Conservation (phyloP, 345 rosid genomes). For the Orychophragmus violaceus region DNA sequence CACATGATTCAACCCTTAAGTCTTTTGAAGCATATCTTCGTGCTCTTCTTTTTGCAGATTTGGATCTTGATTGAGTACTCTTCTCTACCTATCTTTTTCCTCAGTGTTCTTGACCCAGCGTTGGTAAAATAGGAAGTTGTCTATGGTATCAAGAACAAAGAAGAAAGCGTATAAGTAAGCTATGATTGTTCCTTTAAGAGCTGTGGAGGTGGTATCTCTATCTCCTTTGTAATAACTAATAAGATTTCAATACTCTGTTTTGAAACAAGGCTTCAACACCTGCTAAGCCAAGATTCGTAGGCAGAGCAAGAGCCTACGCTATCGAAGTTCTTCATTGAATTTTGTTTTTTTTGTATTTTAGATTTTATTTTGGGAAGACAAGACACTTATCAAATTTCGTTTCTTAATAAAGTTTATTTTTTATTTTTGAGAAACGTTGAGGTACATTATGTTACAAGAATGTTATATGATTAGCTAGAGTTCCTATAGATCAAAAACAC, state of each 20-base stretch:
- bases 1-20: slow-evolving; percentile 27
- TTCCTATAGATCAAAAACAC: too few species aligned
- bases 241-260: slow-evolving; percentile 37
- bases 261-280: slow-evolving; percentile 74
- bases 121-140: slow-evolving; percentile 45
- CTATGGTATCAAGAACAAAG: slow-evolving; percentile 62
- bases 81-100: slow-evolving; percentile 22
- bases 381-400: too few species aligned
- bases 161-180: slow-evolving; percentile 61
- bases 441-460: too few species aligned
- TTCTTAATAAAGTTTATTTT: too few species aligned
- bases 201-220: slow-evolving; percentile 18
- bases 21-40: slow-evolving; percentile 10
- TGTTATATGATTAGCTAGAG: too few species aligned
- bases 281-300: slow-evolving; percentile 48
- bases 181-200: slow-evolving; percentile 49
- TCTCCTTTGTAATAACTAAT: slow-evolving; percentile 19
- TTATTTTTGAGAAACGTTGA: too few species aligned
- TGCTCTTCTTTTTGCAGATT: slow-evolving; percentile 30
- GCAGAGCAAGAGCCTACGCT: slow-evolving; percentile 62
- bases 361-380: too few species aligned
- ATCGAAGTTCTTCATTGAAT: slow-evolving; percentile 58
- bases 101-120: slow-evolving; percentile 43
- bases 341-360: too few species aligned
- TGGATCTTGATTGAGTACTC: slow-evolving; percentile 29